Conservation (phyloP, 1,284 basidiomycete species). For the Heterobasidion occidentale region DNA sequence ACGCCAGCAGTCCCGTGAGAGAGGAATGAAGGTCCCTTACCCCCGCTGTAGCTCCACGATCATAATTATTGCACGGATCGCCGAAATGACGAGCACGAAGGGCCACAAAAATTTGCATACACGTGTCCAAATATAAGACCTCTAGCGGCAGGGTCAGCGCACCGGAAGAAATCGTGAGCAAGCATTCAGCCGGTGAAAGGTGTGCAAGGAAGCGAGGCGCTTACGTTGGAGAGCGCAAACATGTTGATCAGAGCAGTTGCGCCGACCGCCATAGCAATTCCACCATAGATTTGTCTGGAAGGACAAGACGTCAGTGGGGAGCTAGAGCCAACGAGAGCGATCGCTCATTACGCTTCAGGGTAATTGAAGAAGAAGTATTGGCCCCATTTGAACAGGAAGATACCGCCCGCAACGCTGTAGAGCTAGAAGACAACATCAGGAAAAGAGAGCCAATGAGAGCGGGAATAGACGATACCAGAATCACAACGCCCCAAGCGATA, state of each 20-base stretch:
- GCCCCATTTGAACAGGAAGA: constrained; percentile 60
- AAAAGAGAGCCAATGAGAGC: constrained; percentile 6
- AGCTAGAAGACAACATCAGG: constrained; percentile 28
- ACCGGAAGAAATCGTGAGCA: background rate
- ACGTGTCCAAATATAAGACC: constrained; percentile 67
- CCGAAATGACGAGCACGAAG: constrained; percentile 58
- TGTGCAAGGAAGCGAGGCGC: constrained; percentile 7
- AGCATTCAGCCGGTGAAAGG: constrained; percentile 1
- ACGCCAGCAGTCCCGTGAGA: background rate
- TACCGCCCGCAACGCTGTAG: constrained; percentile 63
- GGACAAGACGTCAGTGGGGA: background rate
- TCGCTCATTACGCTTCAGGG: constrained; percentile 52
- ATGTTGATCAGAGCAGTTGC: constrained; percentile 49
- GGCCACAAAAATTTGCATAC: constrained; percentile 69
- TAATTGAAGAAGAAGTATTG: constrained; percentile 63
- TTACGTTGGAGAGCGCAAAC: constrained; percentile 62
- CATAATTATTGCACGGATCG: constrained; percentile 66
- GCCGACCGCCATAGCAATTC: constrained; percentile 55
- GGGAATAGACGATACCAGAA: constrained; percentile 35
- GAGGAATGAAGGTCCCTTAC: constrained; percentile 28
- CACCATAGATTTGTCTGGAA: constrained; percentile 67
- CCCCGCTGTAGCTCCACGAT: constrained; percentile 64
- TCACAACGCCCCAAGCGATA: constrained; percentile 64
- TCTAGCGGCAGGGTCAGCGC: constrained; percentile 26
- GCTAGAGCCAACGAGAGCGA: background rate